phyloP scores from a whole-genome alignment of 495 filamentous ascomycete genomes.

The Bombardia bombarda region DNA sequence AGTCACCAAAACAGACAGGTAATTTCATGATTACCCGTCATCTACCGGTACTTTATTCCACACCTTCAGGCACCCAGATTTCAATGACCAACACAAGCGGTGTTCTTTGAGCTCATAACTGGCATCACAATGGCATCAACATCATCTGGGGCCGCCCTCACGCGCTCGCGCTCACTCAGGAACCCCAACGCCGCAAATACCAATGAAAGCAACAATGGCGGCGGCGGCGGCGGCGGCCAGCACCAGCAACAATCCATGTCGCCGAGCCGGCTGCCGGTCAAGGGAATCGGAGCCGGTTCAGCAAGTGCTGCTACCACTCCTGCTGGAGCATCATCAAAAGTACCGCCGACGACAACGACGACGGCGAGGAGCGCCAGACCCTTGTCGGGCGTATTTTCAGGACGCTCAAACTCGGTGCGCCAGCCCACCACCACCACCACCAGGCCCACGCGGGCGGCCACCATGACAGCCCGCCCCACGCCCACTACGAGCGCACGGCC shows the following conservation, averaged over 20 bases:
- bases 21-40: too few relatives aligned
- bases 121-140: conserved; percentile 11
- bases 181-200: too few relatives aligned
- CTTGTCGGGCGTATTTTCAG: conserved; percentile 4
- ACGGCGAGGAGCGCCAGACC: not conserved
- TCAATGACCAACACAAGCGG: not conserved
- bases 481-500: conserved; percentile 1
- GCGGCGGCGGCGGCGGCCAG: conserved; percentile 5
- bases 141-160: conserved; percentile 20
- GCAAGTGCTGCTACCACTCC: conserved; percentile 8
- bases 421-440: not conserved
- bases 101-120: too few relatives aligned
- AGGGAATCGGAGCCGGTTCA: conserved; percentile 11
- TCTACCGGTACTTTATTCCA: too few relatives aligned
- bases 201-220: conserved; percentile 7
- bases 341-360: not conserved
- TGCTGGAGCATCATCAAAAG: not conserved
- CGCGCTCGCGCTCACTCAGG: conserved; percentile 38
- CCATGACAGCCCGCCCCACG: not conserved
- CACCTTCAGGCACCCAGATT: too few relatives aligned
- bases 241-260: conserved; percentile 31
- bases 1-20: too few relatives aligned
- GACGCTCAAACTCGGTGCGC: not conserved
- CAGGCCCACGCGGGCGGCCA: conserved; percentile 1
- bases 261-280: conserved; percentile 41